phyloP scores from a whole-genome alignment of 75 land plant species.

The Picea sitchensis region DNA sequence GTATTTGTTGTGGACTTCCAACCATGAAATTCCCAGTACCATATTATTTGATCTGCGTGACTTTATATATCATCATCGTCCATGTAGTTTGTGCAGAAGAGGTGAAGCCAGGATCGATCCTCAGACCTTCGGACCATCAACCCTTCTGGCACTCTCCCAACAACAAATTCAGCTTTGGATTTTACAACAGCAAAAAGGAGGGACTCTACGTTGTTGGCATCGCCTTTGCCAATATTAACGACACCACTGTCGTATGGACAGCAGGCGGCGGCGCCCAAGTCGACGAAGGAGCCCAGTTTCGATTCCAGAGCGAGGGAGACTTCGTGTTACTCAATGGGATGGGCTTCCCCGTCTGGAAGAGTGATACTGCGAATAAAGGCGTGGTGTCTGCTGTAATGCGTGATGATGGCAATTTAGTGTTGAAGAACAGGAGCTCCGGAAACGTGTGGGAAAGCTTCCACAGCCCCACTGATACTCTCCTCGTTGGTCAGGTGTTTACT shows the following conservation, averaged over 20 bases:
- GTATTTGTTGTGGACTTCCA: too few relatives aligned
- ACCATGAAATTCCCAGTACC: too few relatives aligned
- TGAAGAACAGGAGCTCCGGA: constrained; percentile 11
- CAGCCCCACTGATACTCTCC: constrained; percentile 40
- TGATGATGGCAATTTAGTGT: constrained; percentile 38
- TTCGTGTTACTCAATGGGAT: constrained; percentile 30
- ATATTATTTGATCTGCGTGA: too few relatives aligned
- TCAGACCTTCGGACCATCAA: constrained; percentile 10
- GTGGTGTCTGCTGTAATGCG: constrained; percentile 21
- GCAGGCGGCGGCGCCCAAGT: constrained; percentile 17
- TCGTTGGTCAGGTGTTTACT: constrained; percentile 35
- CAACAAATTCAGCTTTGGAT: constrained; percentile 31
- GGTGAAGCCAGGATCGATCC: constrained; percentile 17
- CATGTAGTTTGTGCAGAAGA: not conserved
- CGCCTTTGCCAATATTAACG: constrained; percentile 18
- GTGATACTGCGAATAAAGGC: constrained; percentile 21
- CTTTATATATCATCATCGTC: not conserved
- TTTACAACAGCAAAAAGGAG: constrained; percentile 10
- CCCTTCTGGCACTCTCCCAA: constrained; percentile 36
- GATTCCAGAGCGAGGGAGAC: constrained; percentile 22
- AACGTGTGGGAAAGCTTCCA: constrained; percentile 42
- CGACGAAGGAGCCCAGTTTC: constrained; percentile 22
- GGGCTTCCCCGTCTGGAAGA: constrained; percentile 31
- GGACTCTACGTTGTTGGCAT: constrained; percentile 7
- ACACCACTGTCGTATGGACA: constrained; percentile 32